Evolutionary conservation across 176 grass and related monocot genomes (phyloP).

Genomic region (Olyra latifolia): DNA sequence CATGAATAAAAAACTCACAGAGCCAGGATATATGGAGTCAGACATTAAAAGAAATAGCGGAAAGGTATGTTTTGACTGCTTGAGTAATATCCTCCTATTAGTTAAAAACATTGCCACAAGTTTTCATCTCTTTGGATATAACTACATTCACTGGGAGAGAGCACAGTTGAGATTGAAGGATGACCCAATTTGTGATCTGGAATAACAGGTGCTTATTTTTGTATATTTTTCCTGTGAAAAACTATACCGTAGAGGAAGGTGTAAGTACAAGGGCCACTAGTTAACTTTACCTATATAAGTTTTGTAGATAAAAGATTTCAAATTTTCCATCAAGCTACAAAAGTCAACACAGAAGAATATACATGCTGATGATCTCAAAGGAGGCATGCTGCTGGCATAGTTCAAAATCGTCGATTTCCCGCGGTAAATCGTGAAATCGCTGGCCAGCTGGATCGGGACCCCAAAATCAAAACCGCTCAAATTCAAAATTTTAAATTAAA

Average conservation of each 20-base stretch:
- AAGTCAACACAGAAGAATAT: conserved; percentile 64
- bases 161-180: conserved; percentile 60
- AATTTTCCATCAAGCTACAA: conserved; percentile 76
- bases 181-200: conserved; percentile 67
- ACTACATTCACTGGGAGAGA: conserved; percentile 39
- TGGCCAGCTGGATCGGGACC: too few species aligned
- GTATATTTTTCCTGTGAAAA: conserved; percentile 6
- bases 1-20: conserved; percentile 69
- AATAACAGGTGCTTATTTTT: conserved; percentile 67
- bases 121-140: neutral
- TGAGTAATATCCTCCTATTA: too few species aligned
- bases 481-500: too few species aligned
- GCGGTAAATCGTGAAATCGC: too few species aligned
- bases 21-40: conserved; percentile 77
- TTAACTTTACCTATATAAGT: conserved; percentile 5
- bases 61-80: too few species aligned
- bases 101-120: too few species aligned
- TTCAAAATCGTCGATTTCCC: too few species aligned
- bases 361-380: conserved; percentile 60
- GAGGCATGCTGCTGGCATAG: conserved; percentile 74
- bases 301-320: conserved; percentile 84
- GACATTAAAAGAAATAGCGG: conserved; percentile 79
- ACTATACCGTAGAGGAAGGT: neutral
- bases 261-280: neutral
- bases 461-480: too few species aligned